phyloP scores from a whole-genome alignment of 106 monocot genomes.

The Dioscorea zingiberensis region DNA sequence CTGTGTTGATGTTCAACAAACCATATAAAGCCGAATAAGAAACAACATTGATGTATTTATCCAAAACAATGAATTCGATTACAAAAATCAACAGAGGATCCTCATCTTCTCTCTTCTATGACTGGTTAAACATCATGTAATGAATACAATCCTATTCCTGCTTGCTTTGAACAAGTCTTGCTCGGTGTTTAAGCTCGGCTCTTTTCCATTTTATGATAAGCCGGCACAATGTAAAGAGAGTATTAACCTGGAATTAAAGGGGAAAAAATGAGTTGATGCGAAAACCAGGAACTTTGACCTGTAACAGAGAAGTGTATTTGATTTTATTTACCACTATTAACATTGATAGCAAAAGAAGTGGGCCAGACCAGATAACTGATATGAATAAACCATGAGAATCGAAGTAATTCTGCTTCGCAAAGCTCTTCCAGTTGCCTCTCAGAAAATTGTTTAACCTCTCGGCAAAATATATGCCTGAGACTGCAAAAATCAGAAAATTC shows the following conservation, averaged over 20 bases:
- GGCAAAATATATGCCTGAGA: slow-evolving; percentile 75
- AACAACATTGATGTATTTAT: too few species aligned
- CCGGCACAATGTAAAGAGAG: slow-evolving; percentile 41
- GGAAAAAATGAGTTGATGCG: background rate
- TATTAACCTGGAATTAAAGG: slow-evolving; percentile 38
- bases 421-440: slow-evolving; percentile 63
- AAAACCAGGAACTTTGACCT: background rate
- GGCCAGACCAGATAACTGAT: slow-evolving; percentile 83
- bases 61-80: too few species aligned
- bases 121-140: too few species aligned
- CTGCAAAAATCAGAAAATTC: slow-evolving; percentile 31
- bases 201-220: slow-evolving; percentile 60
- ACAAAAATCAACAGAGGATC: too few species aligned
- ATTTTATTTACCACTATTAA: slow-evolving; percentile 50
- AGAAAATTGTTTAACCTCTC: slow-evolving; percentile 72
- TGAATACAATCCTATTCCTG: slow-evolving; percentile 18
- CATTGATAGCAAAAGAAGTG: slow-evolving; percentile 66
- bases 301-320: slow-evolving; percentile 1
- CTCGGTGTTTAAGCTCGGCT: slow-evolving; percentile 56
- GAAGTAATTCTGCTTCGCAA: slow-evolving; percentile 82
- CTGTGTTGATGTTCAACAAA: too few species aligned
- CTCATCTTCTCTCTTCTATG: too few species aligned
- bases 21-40: too few species aligned
- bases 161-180: slow-evolving; percentile 34
- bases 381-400: slow-evolving; percentile 78